phyloP scores from a whole-genome alignment of 169 alveolate genomes.

The Miamiensis avidus region DNA sequence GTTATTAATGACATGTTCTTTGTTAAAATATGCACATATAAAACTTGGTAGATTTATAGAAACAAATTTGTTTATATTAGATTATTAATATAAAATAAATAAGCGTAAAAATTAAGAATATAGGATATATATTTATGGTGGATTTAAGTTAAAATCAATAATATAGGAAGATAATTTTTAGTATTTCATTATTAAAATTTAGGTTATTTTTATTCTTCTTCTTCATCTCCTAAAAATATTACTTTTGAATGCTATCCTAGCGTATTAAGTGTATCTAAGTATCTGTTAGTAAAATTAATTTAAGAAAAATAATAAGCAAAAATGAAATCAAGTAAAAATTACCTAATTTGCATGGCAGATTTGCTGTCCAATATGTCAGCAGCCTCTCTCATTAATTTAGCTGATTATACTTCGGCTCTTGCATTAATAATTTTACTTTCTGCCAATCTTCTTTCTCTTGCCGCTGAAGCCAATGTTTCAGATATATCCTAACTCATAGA shows the following conservation, averaged over 20 bases:
- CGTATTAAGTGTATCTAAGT: background rate
- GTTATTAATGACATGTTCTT: background rate
- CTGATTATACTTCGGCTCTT: constrained; percentile 49
- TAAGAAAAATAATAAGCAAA: too few relatives aligned
- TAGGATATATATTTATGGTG: background rate
- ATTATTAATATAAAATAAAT: too few relatives aligned
- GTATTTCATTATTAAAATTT: too few relatives aligned
- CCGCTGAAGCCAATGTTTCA: constrained; percentile 43
- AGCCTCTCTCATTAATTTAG: constrained; percentile 47
- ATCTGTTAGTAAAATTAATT: background rate
- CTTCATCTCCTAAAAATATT: background rate
- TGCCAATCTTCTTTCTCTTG: constrained; percentile 48
- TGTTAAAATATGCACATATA: too few relatives aligned
- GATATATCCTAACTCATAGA: constrained; percentile 29
- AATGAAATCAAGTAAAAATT: background rate
- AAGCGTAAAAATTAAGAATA: too few relatives aligned
- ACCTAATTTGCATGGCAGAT: constrained; percentile 53
- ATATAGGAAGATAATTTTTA: too few relatives aligned
- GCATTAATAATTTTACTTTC: constrained; percentile 40
- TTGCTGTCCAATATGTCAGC: constrained; percentile 40
- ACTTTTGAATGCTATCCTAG: background rate
- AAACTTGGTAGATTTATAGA: background rate
- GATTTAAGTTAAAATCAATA: too few relatives aligned
- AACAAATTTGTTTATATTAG: background rate
- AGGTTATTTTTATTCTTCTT: background rate